Base-by-base conservation (phyloP, 2,329 filamentous ascomycete species). In the Aspergillus luchuensis region DNA sequence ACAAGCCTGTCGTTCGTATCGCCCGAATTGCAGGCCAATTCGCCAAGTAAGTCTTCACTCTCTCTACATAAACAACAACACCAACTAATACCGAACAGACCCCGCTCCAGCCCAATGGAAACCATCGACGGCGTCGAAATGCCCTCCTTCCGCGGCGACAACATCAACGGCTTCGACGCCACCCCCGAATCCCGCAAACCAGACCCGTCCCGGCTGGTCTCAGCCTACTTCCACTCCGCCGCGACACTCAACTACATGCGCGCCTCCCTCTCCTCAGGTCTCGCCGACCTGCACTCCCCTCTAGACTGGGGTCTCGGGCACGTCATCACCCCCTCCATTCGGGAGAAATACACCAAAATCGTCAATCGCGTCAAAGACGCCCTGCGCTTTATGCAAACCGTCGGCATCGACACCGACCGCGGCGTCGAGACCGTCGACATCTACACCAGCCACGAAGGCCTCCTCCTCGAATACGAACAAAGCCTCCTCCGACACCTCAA, bases 11-110 rank as follows among this genome's bases (percentile, higher is more conserved):
- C 4, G 92, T 99, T 51, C 88, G 95, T 67, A 96, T 99, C 71
- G 95, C 92, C 15, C 88, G 95, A 62, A 97, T 98, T 88, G 95
- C 95, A 11, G 95, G 95, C 3, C 95, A 99, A 82, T 99, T 97
- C 72, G 95, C 95, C 30, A 99, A 99, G 79, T 79, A 66, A 50
- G 69, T 59, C 15, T 33, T 21, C 6, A 4, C 47, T 13, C 21
- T 13, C 21, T 39, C 6, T 50, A n/a, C 51, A 25, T 15, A 17
- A n/a, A 23, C 7, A 38, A 13, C 19, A 10, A 41, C 10, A 10
- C 11, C 17, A 8, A 6, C 57, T 59, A 45, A 59, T 2, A 2
- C 50, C 64, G 38, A 57, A 43, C 52, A 78, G 77, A 79, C 95
- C 94, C 2, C 84, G 95, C 59, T 97, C 92, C 4, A 96, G 89